phyloP scores from a whole-genome alignment of 805 yeast genomes.

The Schizosaccharomyces pombe region DNA sequence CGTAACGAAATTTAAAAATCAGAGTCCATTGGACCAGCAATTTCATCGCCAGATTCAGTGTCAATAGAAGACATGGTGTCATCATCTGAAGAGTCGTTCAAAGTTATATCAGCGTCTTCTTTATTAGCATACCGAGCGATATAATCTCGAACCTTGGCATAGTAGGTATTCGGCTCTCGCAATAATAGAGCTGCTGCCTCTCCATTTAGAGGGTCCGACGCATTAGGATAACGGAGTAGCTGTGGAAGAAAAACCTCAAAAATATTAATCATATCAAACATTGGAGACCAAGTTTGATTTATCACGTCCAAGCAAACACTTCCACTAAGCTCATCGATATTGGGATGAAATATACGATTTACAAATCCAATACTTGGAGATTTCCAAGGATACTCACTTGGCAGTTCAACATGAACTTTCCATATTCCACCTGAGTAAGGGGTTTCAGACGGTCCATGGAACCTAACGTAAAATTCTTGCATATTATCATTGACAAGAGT shows the following conservation, averaged over 20 bases:
- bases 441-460: constrained; percentile 56
- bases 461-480: constrained; percentile 69
- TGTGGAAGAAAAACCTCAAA: constrained; percentile 89
- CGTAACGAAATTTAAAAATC: too few relatives aligned
- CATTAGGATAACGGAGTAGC: constrained; percentile 71
- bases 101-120: background rate
- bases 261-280: constrained; percentile 77
- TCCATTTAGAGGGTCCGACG: constrained; percentile 78
- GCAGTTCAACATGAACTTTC: constrained; percentile 79
- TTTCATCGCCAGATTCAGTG: background rate
- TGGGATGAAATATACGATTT: constrained; percentile 83
- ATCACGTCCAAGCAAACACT: constrained; percentile 89
- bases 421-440: constrained; percentile 80
- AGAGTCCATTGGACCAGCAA: background rate
- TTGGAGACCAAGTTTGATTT: constrained; percentile 94
- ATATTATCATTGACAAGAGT: constrained; percentile 55
- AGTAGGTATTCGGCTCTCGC: constrained; percentile 42
- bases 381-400: constrained; percentile 85
- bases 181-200: constrained; percentile 67
- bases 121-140: background rate
- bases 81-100: background rate
- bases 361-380: constrained; percentile 89
- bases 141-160: constrained; percentile 32
- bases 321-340: constrained; percentile 71
- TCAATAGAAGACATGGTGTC: background rate